These are phyloP conservation scores for Aspergillus tanneri DNA, from an alignment of 2,329 filamentous ascomycete genomes.

Conservation along the genomic window DNA sequence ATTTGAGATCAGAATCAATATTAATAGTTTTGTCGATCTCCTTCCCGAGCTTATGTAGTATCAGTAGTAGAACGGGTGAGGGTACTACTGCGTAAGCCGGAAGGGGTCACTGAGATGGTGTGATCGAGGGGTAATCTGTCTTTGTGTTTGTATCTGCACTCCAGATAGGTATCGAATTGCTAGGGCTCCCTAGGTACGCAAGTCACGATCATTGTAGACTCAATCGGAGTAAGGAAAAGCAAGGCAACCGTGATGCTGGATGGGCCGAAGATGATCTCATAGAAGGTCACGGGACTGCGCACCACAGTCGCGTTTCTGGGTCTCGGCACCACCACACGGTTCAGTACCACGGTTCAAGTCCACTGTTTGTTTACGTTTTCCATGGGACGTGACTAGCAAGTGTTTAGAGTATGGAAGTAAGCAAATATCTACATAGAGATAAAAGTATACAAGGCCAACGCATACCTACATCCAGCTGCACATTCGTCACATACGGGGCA, in stretches of 20 bases:
- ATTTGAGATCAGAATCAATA: slow-evolving; percentile 8
- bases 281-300: slow-evolving; percentile 27
- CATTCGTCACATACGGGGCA: no score
- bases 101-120: neutral
- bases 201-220: no score
- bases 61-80: neutral
- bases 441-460: neutral
- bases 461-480: neutral
- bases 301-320: slow-evolving; percentile 22
- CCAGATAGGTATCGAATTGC: no score
- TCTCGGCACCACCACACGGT: neutral
- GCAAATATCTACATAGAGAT: neutral
- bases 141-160: no score
- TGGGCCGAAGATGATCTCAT: slow-evolving; percentile 20
- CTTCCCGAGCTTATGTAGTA: slow-evolving; percentile 1
- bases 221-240: no score
- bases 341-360: slow-evolving; percentile 10
- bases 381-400: slow-evolving; percentile 2
- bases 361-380: slow-evolving; percentile 13
- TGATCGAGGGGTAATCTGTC: neutral
- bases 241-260: neutral
- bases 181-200: no score
- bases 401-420: neutral
- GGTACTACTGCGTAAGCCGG: neutral
- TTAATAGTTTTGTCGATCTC: slow-evolving; percentile 20